These are phyloP conservation scores for Tricholoma sp. DNA, from an alignment of 768 basidiomycete species.

Conservation along the genomic window DNA sequence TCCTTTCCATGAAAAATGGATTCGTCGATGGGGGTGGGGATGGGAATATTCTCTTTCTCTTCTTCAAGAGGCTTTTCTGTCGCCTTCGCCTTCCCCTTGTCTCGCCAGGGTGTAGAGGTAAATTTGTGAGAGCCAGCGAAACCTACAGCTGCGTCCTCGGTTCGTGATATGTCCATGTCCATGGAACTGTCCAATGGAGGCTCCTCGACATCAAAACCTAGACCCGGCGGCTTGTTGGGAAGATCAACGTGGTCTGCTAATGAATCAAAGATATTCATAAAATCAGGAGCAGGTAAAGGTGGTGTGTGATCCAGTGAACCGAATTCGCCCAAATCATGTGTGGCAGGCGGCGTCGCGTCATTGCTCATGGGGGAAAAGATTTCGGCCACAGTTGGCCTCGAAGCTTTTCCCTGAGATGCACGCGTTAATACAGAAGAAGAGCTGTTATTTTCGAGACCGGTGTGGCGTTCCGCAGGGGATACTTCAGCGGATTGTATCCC, in stretches of 20 bases:
- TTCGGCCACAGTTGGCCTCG: slow-evolving; percentile 42
- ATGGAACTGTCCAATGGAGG: slow-evolving; percentile 28
- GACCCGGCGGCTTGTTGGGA: slow-evolving; percentile 41
- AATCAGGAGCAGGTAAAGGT: slow-evolving; percentile 36
- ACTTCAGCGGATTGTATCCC: slow-evolving; percentile 15
- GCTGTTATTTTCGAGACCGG: slow-evolving; percentile 23
- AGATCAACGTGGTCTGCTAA: slow-evolving; percentile 52
- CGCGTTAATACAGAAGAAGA: slow-evolving; percentile 24
- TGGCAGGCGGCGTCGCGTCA: slow-evolving; percentile 10
- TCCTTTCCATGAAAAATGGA: slow-evolving; percentile 41
- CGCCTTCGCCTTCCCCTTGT: slow-evolving; percentile 37
- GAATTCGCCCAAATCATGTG: slow-evolving; percentile 15
- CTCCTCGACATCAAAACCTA: slow-evolving; percentile 33
- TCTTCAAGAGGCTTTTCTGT: slow-evolving; percentile 16
- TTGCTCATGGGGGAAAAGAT: slow-evolving; percentile 43
- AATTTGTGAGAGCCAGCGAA: slow-evolving; percentile 18
- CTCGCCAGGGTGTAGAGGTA: slow-evolving; percentile 42
- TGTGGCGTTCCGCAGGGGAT: slow-evolving; percentile 24
- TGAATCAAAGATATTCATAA: slow-evolving; percentile 49
- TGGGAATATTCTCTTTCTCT: slow-evolving; percentile 15
- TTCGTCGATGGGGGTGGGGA: slow-evolving; percentile 29
- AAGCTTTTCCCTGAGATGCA: slow-evolving; percentile 28
- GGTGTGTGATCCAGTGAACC: slow-evolving; percentile 28
- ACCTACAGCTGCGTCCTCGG: slow-evolving; percentile 23
- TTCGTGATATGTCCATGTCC: slow-evolving; percentile 29